Percentiles rank a stretch among this genome's conserved stretches.
These are phyloP conservation scores for Suhomyces taliae DNA, from an alignment of 1,139 yeast species.

Conservation along the genomic window DNA sequence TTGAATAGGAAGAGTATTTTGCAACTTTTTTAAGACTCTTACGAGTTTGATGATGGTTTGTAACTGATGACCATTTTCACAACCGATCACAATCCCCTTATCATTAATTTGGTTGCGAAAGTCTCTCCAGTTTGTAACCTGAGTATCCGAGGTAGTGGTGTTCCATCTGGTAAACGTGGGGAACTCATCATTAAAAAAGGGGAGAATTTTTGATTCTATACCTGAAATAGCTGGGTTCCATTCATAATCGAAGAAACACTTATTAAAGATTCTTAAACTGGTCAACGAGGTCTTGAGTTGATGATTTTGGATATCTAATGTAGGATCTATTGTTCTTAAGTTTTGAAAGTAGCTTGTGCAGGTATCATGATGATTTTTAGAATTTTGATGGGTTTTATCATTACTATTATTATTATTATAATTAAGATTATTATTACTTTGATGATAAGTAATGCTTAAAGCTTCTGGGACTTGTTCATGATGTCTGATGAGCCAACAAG, in stretches of 20 bases:
- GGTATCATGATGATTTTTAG: not conserved
- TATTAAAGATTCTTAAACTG: constrained; percentile 10
- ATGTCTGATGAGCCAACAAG: too few species aligned
- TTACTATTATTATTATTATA: too few species aligned
- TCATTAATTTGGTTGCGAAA: constrained; percentile 28
- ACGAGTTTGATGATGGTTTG: constrained; percentile 24
- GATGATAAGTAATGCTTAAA: too few species aligned
- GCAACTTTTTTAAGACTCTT: constrained; percentile 28
- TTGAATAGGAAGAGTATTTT: constrained; percentile 38
- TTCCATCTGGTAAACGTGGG: constrained; percentile 6
- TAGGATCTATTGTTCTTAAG: not conserved
- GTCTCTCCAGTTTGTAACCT: constrained; percentile 7
- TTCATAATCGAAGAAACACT: constrained; percentile 7
- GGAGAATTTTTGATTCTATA: constrained; percentile 7
- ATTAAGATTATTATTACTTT: too few species aligned
- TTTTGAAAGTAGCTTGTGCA: constrained; percentile 2
- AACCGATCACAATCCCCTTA: constrained; percentile 39
- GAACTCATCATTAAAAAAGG: constrained; percentile 7
- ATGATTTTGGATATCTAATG: constrained; percentile 1
- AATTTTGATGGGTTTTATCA: too few species aligned
- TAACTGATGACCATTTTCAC: constrained; percentile 17
- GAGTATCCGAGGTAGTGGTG: not conserved
- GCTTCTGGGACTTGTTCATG: too few species aligned
- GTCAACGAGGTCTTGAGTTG: constrained; percentile 9
- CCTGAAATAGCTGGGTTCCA: not conserved